Evolutionary conservation across 306 rosid genomes (phyloP).

Genomic region (Castanea crenata): DNA sequence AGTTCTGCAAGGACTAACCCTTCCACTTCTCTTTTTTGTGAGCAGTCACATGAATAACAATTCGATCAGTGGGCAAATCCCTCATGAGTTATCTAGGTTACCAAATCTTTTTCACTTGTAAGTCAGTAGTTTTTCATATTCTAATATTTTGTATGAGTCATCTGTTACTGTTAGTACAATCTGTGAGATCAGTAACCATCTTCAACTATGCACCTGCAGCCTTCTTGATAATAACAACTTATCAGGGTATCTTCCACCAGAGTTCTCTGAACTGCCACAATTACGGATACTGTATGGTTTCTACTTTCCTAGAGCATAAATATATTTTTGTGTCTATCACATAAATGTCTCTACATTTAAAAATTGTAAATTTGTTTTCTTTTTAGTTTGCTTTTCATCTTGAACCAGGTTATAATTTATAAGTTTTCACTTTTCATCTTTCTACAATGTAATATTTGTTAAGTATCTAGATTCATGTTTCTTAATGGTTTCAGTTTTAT

Average conservation of each 20-base stretch:
- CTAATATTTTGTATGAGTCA: not conserved
- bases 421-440: not conserved
- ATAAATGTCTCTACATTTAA: not conserved
- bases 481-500: not conserved
- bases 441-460: not conserved
- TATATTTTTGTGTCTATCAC: not conserved
- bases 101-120: slow-evolving; percentile 38
- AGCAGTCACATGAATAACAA: slow-evolving; percentile 61
- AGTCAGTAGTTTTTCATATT: slow-evolving; percentile 22
- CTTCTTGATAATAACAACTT: slow-evolving; percentile 51
- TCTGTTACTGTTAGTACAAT: not conserved
- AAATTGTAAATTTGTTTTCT: too few species aligned
- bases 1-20: not conserved
- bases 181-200: not conserved
- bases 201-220: slow-evolving; percentile 20
- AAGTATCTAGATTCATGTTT: not conserved
- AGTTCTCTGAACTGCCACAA: slow-evolving; percentile 20
- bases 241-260: slow-evolving; percentile 44
- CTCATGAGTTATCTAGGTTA: slow-evolving; percentile 38
- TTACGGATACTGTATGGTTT: slow-evolving; percentile 40
- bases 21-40: not conserved
- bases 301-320: not conserved
- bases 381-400: not conserved
- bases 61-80: slow-evolving; percentile 47
- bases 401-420: not conserved